These are phyloP conservation scores for Dictyostelium firmibasis DNA, from an alignment of 78 protist species.

Conservation along the genomic window DNA sequence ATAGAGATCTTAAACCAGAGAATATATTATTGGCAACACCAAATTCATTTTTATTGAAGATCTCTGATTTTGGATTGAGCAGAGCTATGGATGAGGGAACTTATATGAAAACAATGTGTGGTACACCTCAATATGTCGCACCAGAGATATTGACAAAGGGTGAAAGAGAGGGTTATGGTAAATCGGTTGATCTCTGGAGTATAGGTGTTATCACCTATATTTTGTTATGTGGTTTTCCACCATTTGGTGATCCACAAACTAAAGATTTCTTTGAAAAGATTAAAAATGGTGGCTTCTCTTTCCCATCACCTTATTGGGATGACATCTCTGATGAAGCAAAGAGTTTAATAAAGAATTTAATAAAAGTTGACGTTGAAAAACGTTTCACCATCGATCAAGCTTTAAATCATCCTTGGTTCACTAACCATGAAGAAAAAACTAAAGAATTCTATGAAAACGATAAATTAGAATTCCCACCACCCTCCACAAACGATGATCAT, in stretches of 20 bases:
- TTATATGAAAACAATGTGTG: slow-evolving; percentile 80
- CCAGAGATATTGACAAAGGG: slow-evolving; percentile 56
- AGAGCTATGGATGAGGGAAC: slow-evolving; percentile 77
- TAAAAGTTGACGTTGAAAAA: slow-evolving; percentile 46
- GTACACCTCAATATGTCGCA: slow-evolving; percentile 85
- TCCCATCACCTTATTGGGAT: slow-evolving; percentile 85
- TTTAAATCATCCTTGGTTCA: slow-evolving; percentile 72
- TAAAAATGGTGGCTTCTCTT: slow-evolving; percentile 63
- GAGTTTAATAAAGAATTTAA: slow-evolving; percentile 37
- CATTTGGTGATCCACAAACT: slow-evolving; percentile 60
- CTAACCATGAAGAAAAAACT: slow-evolving; percentile 34
- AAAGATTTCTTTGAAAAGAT: slow-evolving; percentile 64
- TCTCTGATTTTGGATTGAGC: slow-evolving; percentile 73
- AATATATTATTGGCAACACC: slow-evolving; percentile 61
- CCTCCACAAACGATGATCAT: background rate
- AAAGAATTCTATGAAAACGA: slow-evolving; percentile 1
- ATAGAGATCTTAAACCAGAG: slow-evolving; percentile 86
- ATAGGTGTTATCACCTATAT: slow-evolving; percentile 77
- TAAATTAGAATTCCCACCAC: background rate
- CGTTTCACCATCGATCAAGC: slow-evolving; percentile 68
- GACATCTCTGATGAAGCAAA: slow-evolving; percentile 44
- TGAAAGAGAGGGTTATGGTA: slow-evolving; percentile 73
- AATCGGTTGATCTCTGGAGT: slow-evolving; percentile 82
- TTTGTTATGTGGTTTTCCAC: slow-evolving; percentile 75
- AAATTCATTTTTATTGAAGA: slow-evolving; percentile 31